Base-by-base conservation (phyloP, 331 rosid genomes). In the Prunus yedoensis region DNA sequence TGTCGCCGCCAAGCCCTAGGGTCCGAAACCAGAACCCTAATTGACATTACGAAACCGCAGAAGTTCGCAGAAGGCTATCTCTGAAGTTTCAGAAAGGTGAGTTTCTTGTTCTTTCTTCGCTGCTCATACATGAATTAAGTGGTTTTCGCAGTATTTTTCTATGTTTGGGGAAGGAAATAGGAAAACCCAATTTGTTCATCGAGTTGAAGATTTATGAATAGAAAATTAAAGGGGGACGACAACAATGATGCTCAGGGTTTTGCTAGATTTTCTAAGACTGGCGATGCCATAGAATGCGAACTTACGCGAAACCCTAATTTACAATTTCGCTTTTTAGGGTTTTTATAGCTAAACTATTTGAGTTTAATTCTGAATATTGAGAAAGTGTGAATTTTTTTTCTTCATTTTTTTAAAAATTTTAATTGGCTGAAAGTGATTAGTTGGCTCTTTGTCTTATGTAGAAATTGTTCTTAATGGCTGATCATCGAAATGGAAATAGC, bases 401-500 rank as follows among this genome's bases (percentile, higher is more conserved):
- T 32, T 10, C 0, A 4, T 9, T 73, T 41, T 27, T n/a, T n/a
- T n/a, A n/a, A n/a, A n/a, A n/a, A n/a, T n/a, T n/a, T n/a, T n/a
- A n/a, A n/a, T n/a, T n/a, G n/a, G 45, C 61, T 23, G n/a, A 15
- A 67, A 8, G 53, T 28, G 32, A 27, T 65, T 59, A 18, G n/a
- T 74, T 71, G 70, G 51, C 2, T 71, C 10, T 69, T 47, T 20
- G 6, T 68, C 53, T 46, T 27, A 4, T 38, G 62, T 78, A 77
- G 83, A 60, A 50, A 43, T 18, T 5, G 56, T 47, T 70, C 12
- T 10, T 59, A 57, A 86, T 86, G 89, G 85, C 87, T 63, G 89
- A 86, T 78, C 86, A 79, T 74, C 73, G 87, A 52, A 80, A 80
- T 62, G 89, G 87, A 41, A 85, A 66, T 74, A 53, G 81, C 46